Percentiles rank a stretch among this genome's conserved stretches.
phyloP scores from a whole-genome alignment of 257 asterid species.

The Capsicum chinense region DNA sequence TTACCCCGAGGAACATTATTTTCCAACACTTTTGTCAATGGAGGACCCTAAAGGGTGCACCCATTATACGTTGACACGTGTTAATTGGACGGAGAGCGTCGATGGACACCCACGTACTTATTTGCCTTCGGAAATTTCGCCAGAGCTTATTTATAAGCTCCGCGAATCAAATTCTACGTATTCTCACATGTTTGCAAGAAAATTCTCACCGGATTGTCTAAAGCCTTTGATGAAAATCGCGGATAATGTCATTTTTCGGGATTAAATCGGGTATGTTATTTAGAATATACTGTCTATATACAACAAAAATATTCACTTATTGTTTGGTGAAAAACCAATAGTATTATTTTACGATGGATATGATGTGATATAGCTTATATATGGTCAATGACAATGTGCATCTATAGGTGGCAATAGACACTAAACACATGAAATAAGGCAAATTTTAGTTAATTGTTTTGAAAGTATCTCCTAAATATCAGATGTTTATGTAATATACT shows the following conservation, averaged over 20 bases:
- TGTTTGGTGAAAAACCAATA: background rate
- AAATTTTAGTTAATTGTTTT: background rate
- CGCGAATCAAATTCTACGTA: conserved; percentile 59
- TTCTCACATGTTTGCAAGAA: conserved; percentile 70
- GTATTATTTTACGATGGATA: no score
- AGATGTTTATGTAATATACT: no score
- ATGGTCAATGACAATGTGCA: background rate
- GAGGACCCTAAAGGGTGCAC: conserved; percentile 71
- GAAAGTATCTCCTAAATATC: background rate
- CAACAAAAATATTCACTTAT: background rate
- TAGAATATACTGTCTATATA: no score
- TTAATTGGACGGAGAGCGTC: conserved; percentile 66
- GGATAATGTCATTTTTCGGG: conserved; percentile 55
- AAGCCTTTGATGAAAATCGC: conserved; percentile 62
- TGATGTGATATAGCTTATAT: no score
- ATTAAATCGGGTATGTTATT: conserved; percentile 38
- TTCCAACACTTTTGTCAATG: conserved; percentile 78
- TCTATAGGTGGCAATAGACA: background rate
- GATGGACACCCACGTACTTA: conserved; percentile 77
- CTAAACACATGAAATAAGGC: background rate
- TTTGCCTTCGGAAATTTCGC: conserved; percentile 51
- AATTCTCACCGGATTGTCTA: conserved; percentile 81
- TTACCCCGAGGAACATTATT: conserved; percentile 87
- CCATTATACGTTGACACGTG: conserved; percentile 65
- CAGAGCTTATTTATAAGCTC: conserved; percentile 49